These are phyloP conservation scores for Aspergillus quadricinctus DNA, from an alignment of 2,329 filamentous ascomycete genomes.

Conservation along the genomic window DNA sequence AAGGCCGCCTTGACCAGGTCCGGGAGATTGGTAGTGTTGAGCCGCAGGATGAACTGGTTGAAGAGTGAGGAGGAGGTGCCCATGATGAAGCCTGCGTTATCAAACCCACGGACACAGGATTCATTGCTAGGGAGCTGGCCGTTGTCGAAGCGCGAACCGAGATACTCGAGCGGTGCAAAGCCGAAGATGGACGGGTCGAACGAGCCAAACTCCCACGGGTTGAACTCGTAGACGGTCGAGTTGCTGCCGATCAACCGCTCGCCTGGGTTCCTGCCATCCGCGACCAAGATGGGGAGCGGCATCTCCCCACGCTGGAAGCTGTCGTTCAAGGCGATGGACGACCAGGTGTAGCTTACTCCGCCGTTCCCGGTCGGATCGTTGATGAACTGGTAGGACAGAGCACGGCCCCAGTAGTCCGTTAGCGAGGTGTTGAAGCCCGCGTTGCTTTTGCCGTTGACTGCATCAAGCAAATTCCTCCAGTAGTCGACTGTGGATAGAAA, in stretches of 20 bases:
- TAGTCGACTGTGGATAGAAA: conserved; percentile 52
- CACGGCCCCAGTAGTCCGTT: conserved; percentile 83
- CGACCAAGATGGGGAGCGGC: conserved; percentile 70
- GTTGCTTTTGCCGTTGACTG: conserved; percentile 57
- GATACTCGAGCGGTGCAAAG: conserved; percentile 65
- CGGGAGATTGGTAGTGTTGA: conserved; percentile 53
- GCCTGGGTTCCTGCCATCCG: conserved; percentile 62
- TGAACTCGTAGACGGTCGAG: conserved; percentile 72
- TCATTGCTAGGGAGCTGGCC: conserved; percentile 55
- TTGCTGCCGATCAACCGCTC: conserved; percentile 62
- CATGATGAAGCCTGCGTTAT: conserved; percentile 79
- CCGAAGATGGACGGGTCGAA: conserved; percentile 69
- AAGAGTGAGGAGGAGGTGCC: conserved; percentile 82
- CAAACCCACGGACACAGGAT: conserved; percentile 71
- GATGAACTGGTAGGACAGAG: conserved; percentile 80
- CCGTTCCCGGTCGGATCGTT: conserved; percentile 61
- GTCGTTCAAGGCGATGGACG: conserved; percentile 63
- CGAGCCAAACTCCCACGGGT: conserved; percentile 73
- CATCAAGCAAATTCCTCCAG: conserved; percentile 55
- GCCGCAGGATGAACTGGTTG: conserved; percentile 67
- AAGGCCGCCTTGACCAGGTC: conserved; percentile 51
- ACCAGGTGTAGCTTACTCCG: conserved; percentile 74
- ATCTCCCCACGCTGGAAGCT: conserved; percentile 60
- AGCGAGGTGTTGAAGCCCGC: conserved; percentile 66
- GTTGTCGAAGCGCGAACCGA: conserved; percentile 67